A percentile compares a stretch with the other conserved stretches of the same genome.
These are phyloP conservation scores for Coemansia sp. DNA, from an alignment of 192 early-diverging fungal species.

Conservation along the genomic window DNA sequence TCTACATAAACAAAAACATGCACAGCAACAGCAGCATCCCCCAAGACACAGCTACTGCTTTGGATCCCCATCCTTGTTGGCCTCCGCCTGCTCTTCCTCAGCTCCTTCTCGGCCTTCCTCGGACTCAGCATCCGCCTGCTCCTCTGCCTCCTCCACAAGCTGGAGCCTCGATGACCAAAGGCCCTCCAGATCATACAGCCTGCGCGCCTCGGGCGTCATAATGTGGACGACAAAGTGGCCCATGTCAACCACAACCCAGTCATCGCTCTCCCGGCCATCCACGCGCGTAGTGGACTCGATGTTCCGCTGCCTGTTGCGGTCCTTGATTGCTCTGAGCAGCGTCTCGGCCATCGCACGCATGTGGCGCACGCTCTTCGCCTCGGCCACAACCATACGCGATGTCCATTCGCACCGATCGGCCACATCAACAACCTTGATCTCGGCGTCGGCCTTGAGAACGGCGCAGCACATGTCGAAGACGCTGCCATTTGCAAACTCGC, in stretches of 20 bases:
- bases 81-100: background rate
- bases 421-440: constrained; percentile 30
- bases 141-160: background rate
- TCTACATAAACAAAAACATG: too few species aligned
- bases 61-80: too few species aligned
- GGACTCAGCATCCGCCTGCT: background rate
- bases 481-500: constrained; percentile 16
- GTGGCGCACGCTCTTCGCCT: constrained; percentile 50
- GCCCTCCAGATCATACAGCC: constrained; percentile 35
- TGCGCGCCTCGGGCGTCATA: constrained; percentile 47
- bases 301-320: constrained; percentile 20
- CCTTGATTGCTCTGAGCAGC: constrained; percentile 42
- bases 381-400: constrained; percentile 26
- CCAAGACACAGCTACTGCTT: too few species aligned
- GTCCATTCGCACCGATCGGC: constrained; percentile 45
- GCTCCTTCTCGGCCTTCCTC: background rate
- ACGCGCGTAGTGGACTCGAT: constrained; percentile 17
- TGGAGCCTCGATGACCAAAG: constrained; percentile 27
- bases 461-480: constrained; percentile 38
- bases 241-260: constrained; percentile 53
- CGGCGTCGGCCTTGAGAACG: constrained; percentile 21
- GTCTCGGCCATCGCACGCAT: constrained; percentile 51
- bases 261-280: constrained; percentile 52
- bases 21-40: too few species aligned
- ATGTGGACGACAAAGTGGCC: constrained; percentile 47